Base-by-base conservation (phyloP, 129 eudicot genomes). In the Flaveria linearis region DNA sequence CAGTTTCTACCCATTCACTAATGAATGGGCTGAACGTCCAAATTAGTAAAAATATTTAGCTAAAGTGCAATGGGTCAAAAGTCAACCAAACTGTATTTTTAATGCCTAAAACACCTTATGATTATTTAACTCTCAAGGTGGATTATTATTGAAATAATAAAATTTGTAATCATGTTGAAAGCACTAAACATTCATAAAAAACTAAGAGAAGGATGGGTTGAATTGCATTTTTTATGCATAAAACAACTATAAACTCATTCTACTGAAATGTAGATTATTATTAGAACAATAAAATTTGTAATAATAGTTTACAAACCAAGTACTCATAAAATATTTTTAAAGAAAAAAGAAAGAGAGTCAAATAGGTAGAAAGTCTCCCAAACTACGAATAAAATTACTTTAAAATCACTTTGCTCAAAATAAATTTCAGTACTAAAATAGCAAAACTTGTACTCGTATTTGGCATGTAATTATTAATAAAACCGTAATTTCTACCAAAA, bases 151-250 rank as follows among this genome's bases (percentile, higher is more conserved):
- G 39, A 25, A 12, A 23, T 13, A 26, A 43, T 56, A 7, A 7
- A 60, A 0, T n/a, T 28, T 11, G 36, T 23, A 60, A 25, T 23
- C 41, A 60, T 25, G 5, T 60, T 60, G 39, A 23, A 15, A 25
- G 13, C 66, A 23, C 17, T 23, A 60, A 12, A 20, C 4, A 5
- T 25, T 11, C n/a, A 60, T 25, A 23, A 60, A 23, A 58, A 22
- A 22, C 2, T 23, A 58, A 58, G 4, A 58, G 9, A 58, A 23
- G 66, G 39, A 25, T 11, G 39, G 41, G 66, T 25, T 3, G 16
- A 58, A 60, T 60, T 60, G 66, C 36, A 25, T 60, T 60, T 60
- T 60, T 60, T 10, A 60, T 55, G 62, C 30, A 18, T 56, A 6
- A 36, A 36, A 36, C 41, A 36, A 36, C 41, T 36, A 36, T 36